Evolutionary conservation across 441 rosid species (phyloP).

Genomic region (Euphorbia corollata): DNA sequence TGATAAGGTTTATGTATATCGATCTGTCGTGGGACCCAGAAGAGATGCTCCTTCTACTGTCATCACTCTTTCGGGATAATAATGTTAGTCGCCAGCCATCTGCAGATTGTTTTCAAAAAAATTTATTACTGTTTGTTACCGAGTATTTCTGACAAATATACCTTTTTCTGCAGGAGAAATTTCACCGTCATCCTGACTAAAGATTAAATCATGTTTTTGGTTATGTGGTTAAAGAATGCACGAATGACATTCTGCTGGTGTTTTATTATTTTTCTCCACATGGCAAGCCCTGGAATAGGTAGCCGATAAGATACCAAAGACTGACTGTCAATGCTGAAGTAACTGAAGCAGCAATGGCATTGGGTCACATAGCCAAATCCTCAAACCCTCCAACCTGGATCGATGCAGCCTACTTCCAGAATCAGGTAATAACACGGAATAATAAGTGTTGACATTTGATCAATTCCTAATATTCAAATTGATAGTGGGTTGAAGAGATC

Average conservation of each 20-base stretch:
- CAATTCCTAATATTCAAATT: neutral
- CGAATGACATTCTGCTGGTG: conserved; percentile 7
- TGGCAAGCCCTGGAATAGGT: conserved; percentile 16
- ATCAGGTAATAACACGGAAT: conserved; percentile 25
- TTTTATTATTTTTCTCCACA: conserved; percentile 15
- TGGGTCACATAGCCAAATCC: conserved; percentile 38
- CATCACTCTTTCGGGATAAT: conserved; percentile 34
- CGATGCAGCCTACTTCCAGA: conserved; percentile 28
- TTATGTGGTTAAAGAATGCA: conserved; percentile 3
- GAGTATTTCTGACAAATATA: neutral
- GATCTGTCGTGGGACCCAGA: conserved; percentile 61
- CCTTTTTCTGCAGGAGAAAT: conserved; percentile 3
- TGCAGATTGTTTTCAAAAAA: too few relatives aligned
- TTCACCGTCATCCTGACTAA: conserved; percentile 10
- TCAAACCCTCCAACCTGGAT: conserved; percentile 33
- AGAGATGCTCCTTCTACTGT: conserved; percentile 61
- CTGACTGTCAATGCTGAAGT: conserved; percentile 33
- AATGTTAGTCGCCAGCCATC: conserved; percentile 20
- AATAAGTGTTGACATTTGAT: neutral
- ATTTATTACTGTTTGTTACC: neutral
- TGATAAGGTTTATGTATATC: conserved; percentile 55
- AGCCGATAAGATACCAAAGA: conserved; percentile 7
- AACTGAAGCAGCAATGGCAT: conserved; percentile 38
- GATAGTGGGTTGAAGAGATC: conserved; percentile 9
- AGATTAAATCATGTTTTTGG: conserved; percentile 12